phyloP scores from a whole-genome alignment of 208 protist genomes.

The Wallacemonas sp. region DNA sequence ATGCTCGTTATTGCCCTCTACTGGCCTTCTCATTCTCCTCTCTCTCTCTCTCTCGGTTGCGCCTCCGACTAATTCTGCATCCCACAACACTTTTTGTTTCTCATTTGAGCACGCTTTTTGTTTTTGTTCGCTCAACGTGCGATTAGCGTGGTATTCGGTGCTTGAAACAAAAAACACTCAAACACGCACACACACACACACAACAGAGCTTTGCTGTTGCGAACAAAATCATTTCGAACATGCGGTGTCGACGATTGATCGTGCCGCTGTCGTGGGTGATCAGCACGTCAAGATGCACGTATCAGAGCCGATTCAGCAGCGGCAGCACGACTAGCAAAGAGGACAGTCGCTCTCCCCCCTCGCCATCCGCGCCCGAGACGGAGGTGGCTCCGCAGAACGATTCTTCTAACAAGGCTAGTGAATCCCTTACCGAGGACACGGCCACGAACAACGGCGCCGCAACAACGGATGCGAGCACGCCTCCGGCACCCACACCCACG shows the following conservation, averaged over 20 bases:
- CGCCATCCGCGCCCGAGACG: background rate
- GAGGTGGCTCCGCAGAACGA: background rate
- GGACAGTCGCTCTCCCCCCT: no score
- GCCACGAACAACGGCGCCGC: no score
- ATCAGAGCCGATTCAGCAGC: background rate
- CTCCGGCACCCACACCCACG: background rate
- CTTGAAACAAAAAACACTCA: background rate
- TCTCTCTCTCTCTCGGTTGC: no score
- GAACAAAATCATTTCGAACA: background rate
- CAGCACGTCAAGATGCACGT: background rate
- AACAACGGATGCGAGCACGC: background rate
- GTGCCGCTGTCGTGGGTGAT: background rate
- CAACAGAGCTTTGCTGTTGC: no score
- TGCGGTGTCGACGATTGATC: constrained; percentile 1
- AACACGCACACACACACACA: background rate
- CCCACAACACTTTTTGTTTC: no score
- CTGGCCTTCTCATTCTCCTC: no score
- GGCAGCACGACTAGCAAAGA: background rate
- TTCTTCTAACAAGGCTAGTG: no score
- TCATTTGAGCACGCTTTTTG: no score
- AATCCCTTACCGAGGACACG: no score
- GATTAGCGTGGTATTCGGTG: constrained; percentile 10
- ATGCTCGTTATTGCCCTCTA: no score
- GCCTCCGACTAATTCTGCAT: no score
- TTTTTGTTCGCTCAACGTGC: no score